Evolutionary conservation across 2,329 filamentous ascomycete species (phyloP).

Genomic region (Colletotrichum destructivum): DNA sequence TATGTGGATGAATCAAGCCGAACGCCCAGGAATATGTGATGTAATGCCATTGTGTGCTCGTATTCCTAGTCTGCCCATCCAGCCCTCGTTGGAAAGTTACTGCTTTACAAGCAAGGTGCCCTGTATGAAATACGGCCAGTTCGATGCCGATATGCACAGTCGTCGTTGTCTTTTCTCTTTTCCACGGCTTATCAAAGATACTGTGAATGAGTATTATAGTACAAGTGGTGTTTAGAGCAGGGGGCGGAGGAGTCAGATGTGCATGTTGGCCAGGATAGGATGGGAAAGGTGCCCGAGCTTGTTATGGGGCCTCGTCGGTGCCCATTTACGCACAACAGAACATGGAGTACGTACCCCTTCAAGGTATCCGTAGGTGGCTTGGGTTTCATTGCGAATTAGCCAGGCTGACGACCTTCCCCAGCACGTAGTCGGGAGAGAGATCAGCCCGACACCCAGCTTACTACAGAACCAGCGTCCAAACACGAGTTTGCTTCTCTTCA

Average conservation of each 20-base stretch:
- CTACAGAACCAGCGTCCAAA: constrained; percentile 16
- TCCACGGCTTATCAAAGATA: no score
- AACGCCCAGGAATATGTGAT: neutral
- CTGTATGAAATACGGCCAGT: neutral
- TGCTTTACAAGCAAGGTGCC: neutral
- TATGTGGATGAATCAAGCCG: constrained; percentile 32
- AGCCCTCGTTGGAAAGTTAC: neutral
- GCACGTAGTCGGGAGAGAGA: constrained; percentile 7
- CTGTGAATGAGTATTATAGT: neutral
- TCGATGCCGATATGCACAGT: no score
- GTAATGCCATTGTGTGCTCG: neutral
- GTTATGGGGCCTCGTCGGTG: constrained; percentile 20
- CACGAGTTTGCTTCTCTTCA: constrained; percentile 16
- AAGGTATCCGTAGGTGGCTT: constrained; percentile 21
- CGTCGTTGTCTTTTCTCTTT: neutral
- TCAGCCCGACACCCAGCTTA: constrained; percentile 24
- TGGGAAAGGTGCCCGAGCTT: constrained; percentile 15
- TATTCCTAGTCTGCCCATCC: neutral
- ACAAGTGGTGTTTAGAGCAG: neutral
- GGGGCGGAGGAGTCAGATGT: constrained; percentile 29
- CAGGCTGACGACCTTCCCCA: constrained; percentile 28
- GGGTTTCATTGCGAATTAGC: constrained; percentile 31
- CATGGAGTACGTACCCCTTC: constrained; percentile 20
- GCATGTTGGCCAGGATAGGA: neutral
- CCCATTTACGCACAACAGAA: constrained; percentile 11